Evolutionary conservation across 768 basidiomycete species (phyloP).

Genomic region (Phanerodontia chrysosporium): DNA sequence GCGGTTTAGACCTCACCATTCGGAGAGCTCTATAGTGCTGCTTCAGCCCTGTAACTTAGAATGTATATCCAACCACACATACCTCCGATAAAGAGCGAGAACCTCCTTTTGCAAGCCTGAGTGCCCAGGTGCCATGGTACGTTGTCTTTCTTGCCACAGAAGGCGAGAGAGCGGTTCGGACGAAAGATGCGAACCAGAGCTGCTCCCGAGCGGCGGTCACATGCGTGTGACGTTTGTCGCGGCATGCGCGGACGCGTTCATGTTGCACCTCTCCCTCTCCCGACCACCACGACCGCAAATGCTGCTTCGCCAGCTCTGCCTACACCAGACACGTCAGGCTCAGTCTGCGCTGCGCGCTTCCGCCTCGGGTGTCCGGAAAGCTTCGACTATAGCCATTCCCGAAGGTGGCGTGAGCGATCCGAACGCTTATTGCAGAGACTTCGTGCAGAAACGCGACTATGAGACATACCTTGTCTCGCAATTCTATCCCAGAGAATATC

Average conservation of each 20-base stretch:
- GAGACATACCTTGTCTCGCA: slow-evolving; percentile 70
- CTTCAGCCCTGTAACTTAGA: neutral
- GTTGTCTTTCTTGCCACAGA: neutral
- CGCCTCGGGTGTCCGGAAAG: neutral
- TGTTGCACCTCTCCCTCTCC: neutral
- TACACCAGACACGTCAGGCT: neutral
- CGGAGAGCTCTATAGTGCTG: slow-evolving; percentile 57
- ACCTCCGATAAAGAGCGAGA: slow-evolving; percentile 54
- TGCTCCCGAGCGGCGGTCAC: neutral
- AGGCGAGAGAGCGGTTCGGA: neutral
- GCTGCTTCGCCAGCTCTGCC: neutral
- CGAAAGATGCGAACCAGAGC: neutral
- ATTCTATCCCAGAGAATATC: slow-evolving; percentile 61
- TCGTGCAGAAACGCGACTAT: slow-evolving; percentile 79
- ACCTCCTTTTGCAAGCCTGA: slow-evolving; percentile 55
- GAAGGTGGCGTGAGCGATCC: slow-evolving; percentile 25
- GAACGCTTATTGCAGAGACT: slow-evolving; percentile 59
- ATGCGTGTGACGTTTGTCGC: slow-evolving; percentile 3
- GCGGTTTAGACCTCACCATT: slow-evolving; percentile 67
- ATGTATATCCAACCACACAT: neutral
- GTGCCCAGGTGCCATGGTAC: slow-evolving; percentile 13
- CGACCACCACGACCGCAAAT: neutral
- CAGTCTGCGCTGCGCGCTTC: neutral
- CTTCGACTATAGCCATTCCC: neutral
- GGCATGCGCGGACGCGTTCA: neutral